Evolutionary conservation across 2,329 filamentous ascomycete genomes (phyloP).

Genomic region (Trichoderma sp.): DNA sequence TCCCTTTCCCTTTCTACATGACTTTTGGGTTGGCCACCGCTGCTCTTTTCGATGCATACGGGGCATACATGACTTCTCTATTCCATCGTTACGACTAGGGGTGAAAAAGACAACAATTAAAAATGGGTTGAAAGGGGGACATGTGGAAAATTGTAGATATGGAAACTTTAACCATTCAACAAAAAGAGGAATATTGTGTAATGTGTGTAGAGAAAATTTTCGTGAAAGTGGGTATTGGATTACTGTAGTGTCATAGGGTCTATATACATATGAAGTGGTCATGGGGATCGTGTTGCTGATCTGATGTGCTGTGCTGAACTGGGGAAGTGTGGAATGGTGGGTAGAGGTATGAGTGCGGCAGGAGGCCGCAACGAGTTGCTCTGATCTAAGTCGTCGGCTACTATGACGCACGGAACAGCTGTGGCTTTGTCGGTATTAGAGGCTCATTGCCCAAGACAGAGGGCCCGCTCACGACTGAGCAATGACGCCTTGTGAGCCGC

Average conservation of each 20-base stretch:
- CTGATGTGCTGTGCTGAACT: constrained; percentile 38
- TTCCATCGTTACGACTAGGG: constrained; percentile 43
- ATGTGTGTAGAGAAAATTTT: constrained; percentile 38
- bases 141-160: constrained; percentile 27
- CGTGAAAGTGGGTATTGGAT: constrained; percentile 45
- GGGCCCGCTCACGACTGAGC: constrained; percentile 47
- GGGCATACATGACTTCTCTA: constrained; percentile 50
- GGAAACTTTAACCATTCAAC: constrained; percentile 24
- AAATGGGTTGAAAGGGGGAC: constrained; percentile 30
- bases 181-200: constrained; percentile 34
- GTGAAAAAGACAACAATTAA: constrained; percentile 35
- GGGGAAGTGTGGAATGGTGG: constrained; percentile 25
- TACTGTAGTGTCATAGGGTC: constrained; percentile 45
- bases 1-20: constrained; percentile 49
- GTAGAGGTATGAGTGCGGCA: constrained; percentile 2
- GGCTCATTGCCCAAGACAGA: neutral
- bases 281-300: constrained; percentile 42
- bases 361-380: constrained; percentile 5
- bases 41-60: constrained; percentile 38
- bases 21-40: constrained; percentile 45
- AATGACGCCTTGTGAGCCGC: constrained; percentile 57
- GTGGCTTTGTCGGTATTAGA: constrained; percentile 1
- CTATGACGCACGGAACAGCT: neutral
- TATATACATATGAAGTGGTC: constrained; percentile 47
- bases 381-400: neutral